Evolutionary conservation across 1,139 yeast genomes (phyloP).

Genomic region (Arxiozyma bovina): DNA sequence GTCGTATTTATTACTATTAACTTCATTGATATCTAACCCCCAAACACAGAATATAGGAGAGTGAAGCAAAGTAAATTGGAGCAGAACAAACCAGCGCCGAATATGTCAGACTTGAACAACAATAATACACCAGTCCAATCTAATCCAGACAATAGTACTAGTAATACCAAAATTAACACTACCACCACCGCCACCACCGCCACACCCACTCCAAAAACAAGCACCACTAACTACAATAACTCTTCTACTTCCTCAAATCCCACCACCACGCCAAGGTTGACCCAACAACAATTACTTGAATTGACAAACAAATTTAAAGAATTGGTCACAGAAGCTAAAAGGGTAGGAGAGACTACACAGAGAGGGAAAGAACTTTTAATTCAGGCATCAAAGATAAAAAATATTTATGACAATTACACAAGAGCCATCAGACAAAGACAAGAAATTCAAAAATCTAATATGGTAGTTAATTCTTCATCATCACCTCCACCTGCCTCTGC

Average conservation of each 20-base stretch:
- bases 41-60: too few species aligned
- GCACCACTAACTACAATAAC: neutral
- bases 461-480: neutral
- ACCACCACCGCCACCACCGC: neutral
- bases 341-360: constrained; percentile 48
- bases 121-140: neutral
- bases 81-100: neutral
- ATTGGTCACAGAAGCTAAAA: constrained; percentile 56
- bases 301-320: constrained; percentile 51
- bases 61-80: neutral
- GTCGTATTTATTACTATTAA: too few species aligned
- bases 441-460: neutral
- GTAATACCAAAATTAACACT: neutral
- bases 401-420: constrained; percentile 26
- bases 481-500: neutral
- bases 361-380: constrained; percentile 61
- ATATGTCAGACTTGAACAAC: neutral
- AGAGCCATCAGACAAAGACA: constrained; percentile 17
- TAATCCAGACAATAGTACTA: neutral
- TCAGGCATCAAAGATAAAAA: constrained; percentile 55
- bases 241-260: neutral
- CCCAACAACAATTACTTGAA: constrained; percentile 51
- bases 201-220: neutral
- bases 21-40: too few species aligned
- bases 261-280: constrained; percentile 28